Conservation (phyloP, 768 basidiomycete species). For the Russula compacta region DNA sequence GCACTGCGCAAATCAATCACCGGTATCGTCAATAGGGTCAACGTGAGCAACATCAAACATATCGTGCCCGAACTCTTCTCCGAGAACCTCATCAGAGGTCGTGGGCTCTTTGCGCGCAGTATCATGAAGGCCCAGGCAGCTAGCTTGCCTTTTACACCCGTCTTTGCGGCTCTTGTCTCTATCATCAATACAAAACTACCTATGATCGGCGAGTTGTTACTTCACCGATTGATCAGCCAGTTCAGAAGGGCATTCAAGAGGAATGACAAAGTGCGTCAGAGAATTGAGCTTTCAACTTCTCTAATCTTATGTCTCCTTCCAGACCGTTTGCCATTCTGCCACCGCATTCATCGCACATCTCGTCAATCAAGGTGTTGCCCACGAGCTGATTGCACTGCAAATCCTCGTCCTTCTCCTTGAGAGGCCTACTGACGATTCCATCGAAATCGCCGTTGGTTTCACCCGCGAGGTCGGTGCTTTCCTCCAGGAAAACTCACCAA, state of each 20-base stretch:
- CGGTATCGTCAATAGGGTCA: conserved; percentile 99
- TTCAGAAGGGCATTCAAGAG: conserved; percentile 92
- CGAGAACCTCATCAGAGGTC: conserved; percentile 90
- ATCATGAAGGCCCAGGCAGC: conserved; percentile 97
- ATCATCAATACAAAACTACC: conserved; percentile 98
- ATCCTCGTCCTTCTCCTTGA: conserved; percentile 94
- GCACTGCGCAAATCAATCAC: conserved; percentile 95
- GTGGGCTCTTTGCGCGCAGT: conserved; percentile 86
- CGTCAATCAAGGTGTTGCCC: conserved; percentile 68
- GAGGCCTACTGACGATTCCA: conserved; percentile 92
- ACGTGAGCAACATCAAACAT: conserved; percentile 91
- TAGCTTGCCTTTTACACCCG: conserved; percentile 95
- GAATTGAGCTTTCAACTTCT: neutral
- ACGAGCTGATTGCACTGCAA: conserved; percentile 90
- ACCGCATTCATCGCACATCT: conserved; percentile 69
- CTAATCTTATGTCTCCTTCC: conserved; percentile 3
- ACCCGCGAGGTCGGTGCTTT: conserved; percentile 97
- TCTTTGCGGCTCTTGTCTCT: conserved; percentile 88
- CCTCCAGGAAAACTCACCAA: conserved; percentile 86
- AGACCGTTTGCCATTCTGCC: conserved; percentile 91
- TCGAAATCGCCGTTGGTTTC: conserved; percentile 97
- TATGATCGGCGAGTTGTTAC: conserved; percentile 86
- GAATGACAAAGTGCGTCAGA: conserved; percentile 79
- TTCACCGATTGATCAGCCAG: conserved; percentile 87
- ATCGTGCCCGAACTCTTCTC: conserved; percentile 84